Evolutionary conservation across 2,329 filamentous ascomycete species (phyloP), one percentile per base, ranked within the genome.

Genomic region (Orbilia blumenaviensis): DNA sequence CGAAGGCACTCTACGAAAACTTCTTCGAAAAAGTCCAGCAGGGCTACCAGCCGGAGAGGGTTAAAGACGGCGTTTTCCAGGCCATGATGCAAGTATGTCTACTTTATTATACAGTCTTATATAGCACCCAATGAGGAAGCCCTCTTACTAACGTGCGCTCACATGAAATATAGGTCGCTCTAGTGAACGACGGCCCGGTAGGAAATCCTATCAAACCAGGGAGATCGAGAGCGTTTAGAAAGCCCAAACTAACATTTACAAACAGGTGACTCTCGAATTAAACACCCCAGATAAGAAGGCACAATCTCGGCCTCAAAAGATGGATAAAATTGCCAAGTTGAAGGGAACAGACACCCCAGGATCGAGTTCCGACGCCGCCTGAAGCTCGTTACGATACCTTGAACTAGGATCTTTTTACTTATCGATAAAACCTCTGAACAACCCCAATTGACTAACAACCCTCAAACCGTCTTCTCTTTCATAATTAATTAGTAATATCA

Each of bases 41-140:
- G 64, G 86, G 89, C 1, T 96, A 98, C 82, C 83, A 85, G 3
- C 83, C 87, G 5, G 91, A 93, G 7, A 90, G 87, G 78, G 94
- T 99, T 72, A 93, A 97, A 82, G 91, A 99, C 82, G 95, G 96
- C n/a, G 89, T 94, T 29, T 99, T 99, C 83, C 94, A 97, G 81
- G 95, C 95, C 58, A 97, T 96, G 94, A 99, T 99, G 95, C 91
- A 98, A 81, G 94, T 99, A 44, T 10, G 63, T 63, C 7, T n/a
- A 56, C 16, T n/a, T 18, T 9, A n/a, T n/a, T n/a, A n/a, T n/a
- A 2, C 12, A 14, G 1, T 29, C 12, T 12, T 36, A 3, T 41
- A 23, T 54, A 12, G 1, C 25, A 44, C 1, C n/a, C n/a, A n/a
- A n/a, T n/a, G n/a, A n/a, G n/a, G n/a, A n/a, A n/a, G n/a, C n/a